phyloP scores from a whole-genome alignment of 2,329 filamentous ascomycete species.

The Arthrobotrys megalospora region DNA sequence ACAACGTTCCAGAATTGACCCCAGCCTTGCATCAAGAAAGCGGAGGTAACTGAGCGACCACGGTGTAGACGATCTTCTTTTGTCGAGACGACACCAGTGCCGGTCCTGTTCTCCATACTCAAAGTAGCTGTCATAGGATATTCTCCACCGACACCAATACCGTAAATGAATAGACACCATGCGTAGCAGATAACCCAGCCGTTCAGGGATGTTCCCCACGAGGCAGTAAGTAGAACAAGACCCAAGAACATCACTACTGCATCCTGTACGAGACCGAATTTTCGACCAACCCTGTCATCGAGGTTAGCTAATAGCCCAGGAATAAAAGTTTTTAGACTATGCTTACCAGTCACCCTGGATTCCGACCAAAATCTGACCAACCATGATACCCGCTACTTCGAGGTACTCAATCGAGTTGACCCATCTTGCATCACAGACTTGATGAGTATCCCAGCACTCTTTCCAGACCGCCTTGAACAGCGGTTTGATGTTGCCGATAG shows the following conservation, averaged over 20 bases:
- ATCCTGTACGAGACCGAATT: slow-evolving; percentile 96
- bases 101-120: slow-evolving; percentile 90
- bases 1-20: slow-evolving; percentile 96
- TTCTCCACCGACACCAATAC: slow-evolving; percentile 83
- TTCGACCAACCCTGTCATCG: slow-evolving; percentile 81
- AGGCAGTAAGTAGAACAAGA: slow-evolving; percentile 89
- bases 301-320: slow-evolving; percentile 70
- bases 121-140: slow-evolving; percentile 98
- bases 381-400: slow-evolving; percentile 94
- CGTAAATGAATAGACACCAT: slow-evolving; percentile 94
- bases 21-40: slow-evolving; percentile 99
- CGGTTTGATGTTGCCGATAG: slow-evolving; percentile 91
- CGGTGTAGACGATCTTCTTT: slow-evolving; percentile 94
- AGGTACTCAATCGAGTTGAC: slow-evolving; percentile 87
- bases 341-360: slow-evolving; percentile 78
- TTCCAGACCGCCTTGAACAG: slow-evolving; percentile 84
- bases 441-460: slow-evolving; percentile 79
- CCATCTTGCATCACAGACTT: slow-evolving; percentile 84
- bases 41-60: slow-evolving; percentile 93
- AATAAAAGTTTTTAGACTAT: slow-evolving; percentile 33
- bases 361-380: slow-evolving; percentile 90
- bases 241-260: slow-evolving; percentile 94
- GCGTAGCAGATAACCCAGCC: slow-evolving; percentile 98
- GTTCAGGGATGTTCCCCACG: slow-evolving; percentile 88
- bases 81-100: slow-evolving; percentile 88